Evolutionary conservation across 73 alveolate genomes (phyloP).

Genomic region (Uronychia setigera): DNA sequence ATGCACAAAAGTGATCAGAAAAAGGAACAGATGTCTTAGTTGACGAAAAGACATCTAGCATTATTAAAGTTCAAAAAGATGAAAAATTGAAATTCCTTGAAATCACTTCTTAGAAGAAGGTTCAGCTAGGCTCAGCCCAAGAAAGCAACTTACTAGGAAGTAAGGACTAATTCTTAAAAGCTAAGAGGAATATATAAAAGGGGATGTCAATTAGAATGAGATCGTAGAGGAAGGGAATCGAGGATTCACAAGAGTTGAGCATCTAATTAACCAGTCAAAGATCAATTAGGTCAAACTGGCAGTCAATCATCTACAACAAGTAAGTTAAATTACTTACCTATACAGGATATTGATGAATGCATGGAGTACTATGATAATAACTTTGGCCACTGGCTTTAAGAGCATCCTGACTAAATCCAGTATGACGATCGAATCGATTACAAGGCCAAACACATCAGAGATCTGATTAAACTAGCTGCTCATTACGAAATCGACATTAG

Average conservation of each 20-base stretch:
- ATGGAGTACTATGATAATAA: background rate
- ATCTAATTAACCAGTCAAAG: background rate
- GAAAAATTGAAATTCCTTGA: background rate
- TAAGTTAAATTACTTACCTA: too few species aligned
- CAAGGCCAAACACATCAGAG: background rate
- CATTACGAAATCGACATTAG: background rate
- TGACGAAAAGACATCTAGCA: background rate
- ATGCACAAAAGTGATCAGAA: background rate
- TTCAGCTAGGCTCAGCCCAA: background rate
- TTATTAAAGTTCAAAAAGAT: background rate
- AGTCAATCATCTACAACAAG: background rate
- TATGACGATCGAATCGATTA: background rate
- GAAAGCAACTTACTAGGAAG: background rate
- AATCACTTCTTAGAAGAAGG: background rate
- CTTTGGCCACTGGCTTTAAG: slow-evolving; percentile 1
- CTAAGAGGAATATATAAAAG: background rate
- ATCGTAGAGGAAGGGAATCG: background rate
- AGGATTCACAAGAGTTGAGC: background rate
- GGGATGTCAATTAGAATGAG: background rate
- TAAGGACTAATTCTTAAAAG: background rate
- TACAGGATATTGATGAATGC: background rate
- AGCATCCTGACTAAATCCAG: slow-evolving; percentile 1
- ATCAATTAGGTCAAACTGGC: background rate
- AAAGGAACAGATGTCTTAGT: too few species aligned
- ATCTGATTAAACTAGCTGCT: background rate